Conservation (phyloP, 495 filamentous ascomycete species). For the Staphylotrichum longicolle region DNA sequence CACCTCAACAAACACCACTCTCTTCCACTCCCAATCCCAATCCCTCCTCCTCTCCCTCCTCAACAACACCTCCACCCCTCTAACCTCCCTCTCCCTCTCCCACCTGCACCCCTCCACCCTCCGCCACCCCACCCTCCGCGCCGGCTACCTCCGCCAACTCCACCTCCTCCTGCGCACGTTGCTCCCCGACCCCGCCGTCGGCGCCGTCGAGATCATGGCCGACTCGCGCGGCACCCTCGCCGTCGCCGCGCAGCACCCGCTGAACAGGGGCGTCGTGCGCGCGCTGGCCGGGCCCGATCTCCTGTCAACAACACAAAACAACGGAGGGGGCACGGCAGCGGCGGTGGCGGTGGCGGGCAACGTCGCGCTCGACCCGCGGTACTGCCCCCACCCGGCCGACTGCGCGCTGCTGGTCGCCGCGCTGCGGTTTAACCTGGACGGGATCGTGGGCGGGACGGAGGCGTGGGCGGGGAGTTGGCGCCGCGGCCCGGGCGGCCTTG, state of each 20-base stretch:
- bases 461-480: constrained; percentile 33
- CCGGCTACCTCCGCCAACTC: constrained; percentile 43
- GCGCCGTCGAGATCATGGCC: constrained; percentile 36
- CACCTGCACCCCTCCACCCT: constrained; percentile 31
- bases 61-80: constrained; percentile 11
- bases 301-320: no score
- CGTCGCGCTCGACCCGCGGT: constrained; percentile 36
- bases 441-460: constrained; percentile 31
- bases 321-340: no score
- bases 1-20: constrained; percentile 23
- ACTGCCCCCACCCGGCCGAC: constrained; percentile 38
- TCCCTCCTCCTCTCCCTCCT: no score
- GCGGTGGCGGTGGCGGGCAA: constrained; percentile 23
- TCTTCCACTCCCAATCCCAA: background rate
- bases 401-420: constrained; percentile 28
- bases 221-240: constrained; percentile 39
- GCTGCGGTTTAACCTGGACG: constrained; percentile 31
- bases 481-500: constrained; percentile 20
- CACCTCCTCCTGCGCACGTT: constrained; percentile 31
- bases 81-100: constrained; percentile 15
- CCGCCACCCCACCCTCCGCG: constrained; percentile 38
- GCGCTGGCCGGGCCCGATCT: constrained; percentile 35
- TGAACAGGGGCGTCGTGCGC: constrained; percentile 41
- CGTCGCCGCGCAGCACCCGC: constrained; percentile 32
- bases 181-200: constrained; percentile 16